Base-by-base conservation (phyloP, 164 flowering plant genomes). In the Litsea cubeba region DNA sequence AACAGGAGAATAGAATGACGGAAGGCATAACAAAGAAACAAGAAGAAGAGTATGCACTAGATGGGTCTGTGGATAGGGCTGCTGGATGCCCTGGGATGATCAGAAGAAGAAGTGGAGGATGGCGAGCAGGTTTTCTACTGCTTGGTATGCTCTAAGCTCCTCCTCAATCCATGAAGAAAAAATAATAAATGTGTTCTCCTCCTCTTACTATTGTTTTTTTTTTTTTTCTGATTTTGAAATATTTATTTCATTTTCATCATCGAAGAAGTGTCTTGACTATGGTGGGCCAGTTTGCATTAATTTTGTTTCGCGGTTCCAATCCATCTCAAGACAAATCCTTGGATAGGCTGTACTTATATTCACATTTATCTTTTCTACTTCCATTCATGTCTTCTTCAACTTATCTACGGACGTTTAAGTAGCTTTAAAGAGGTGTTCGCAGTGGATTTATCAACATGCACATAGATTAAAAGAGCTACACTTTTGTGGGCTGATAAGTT, bases 111-210 rank as follows among this genome's bases (percentile, higher is more conserved):
- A 89, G 85, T 76, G 98, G 98, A 40, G 67, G 79, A 72, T 95
- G 97, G 97, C 46, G 74, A 62, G 93, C 97, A 70, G 97, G 94
- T 71, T 78, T 70, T 69, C 78, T 93, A 78, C 81, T 95, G 6
- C 91, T 95, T 30, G 77, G 98, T 95, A 88, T 15, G 46, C 46
- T 40, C 46, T 1, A 40, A 40, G 46, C 46, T 40, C 46, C 46
- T 40, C 46, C 11, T 40, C 46, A 7, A 40, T 40, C 8, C 10
- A 40, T 40, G 46, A 17, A n/a, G n/a, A 17, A 60, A 60, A 18
- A 60, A n/a, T 40, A 5, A 5, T 40, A 40, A 5, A 40, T 40
- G 46, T 40, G 46, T 30, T 3, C 22, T 22, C 20, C 62, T 15
- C 18, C 5, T 7, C 46, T 40, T 40, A 7, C 11, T 40, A 40